A percentile compares a stretch with the other conserved stretches of the same genome.
Conservation (phyloP, 306 rosid genomes). For the Bauhinia variegata region DNA sequence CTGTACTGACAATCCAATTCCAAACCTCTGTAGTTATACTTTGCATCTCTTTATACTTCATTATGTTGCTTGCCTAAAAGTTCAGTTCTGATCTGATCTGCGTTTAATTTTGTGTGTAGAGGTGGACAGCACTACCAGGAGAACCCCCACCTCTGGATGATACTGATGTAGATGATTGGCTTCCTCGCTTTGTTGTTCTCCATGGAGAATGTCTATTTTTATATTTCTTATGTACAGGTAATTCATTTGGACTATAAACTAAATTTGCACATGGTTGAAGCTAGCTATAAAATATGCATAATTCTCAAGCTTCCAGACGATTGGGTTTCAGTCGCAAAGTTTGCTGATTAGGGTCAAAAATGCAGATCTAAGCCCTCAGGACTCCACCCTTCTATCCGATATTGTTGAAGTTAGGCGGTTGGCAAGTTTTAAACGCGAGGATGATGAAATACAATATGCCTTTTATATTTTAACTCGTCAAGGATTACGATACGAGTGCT, state of each 20-base stretch:
- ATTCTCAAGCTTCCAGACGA: background rate
- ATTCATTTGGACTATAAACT: background rate
- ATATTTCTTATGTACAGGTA: constrained; percentile 77
- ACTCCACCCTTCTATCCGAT: constrained; percentile 67
- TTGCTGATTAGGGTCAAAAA: constrained; percentile 11
- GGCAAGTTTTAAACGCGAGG: constrained; percentile 70
- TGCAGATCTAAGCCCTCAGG: constrained; percentile 70
- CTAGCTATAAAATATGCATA: background rate
- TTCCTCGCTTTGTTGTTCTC: constrained; percentile 86
- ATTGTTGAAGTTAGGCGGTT: constrained; percentile 65
- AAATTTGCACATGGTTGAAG: background rate
- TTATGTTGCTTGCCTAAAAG: constrained; percentile 4
- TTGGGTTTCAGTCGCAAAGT: background rate
- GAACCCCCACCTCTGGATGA: constrained; percentile 88
- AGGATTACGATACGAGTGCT: constrained; percentile 84
- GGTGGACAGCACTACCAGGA: constrained; percentile 85
- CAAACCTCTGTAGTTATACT: constrained; percentile 25
- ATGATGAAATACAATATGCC: constrained; percentile 59
- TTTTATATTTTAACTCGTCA: constrained; percentile 73
- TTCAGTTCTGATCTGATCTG: constrained; percentile 28
- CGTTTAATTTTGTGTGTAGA: constrained; percentile 42
- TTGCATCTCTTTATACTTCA: constrained; percentile 11
- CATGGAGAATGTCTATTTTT: constrained; percentile 76
- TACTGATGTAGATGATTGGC: constrained; percentile 80
- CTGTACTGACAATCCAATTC: constrained; percentile 45